Evolutionary conservation across 371 early-diverging fungal genomes (phyloP).

Genomic region (Coemansia sp.): DNA sequence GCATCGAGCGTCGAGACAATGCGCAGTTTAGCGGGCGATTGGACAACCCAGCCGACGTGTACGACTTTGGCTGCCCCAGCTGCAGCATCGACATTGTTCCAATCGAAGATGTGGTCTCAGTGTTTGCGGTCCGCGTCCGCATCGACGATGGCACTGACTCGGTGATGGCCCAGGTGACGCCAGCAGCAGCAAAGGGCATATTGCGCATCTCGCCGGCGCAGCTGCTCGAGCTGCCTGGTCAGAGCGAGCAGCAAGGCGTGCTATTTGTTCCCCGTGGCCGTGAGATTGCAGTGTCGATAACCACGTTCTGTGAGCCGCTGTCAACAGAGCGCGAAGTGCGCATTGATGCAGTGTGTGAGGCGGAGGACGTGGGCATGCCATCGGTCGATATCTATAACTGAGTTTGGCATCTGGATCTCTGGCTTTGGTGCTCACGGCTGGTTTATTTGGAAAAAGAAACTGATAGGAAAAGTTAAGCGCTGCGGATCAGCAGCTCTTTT

Average conservation of each 20-base stretch:
- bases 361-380: slow-evolving; percentile 17
- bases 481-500: slow-evolving; percentile 28
- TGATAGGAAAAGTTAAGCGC: neutral
- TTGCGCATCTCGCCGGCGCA: slow-evolving; percentile 24
- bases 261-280: slow-evolving; percentile 17
- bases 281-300: slow-evolving; percentile 30
- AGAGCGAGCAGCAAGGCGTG: slow-evolving; percentile 15
- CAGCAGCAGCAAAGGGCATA: slow-evolving; percentile 15
- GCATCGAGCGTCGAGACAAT: neutral
- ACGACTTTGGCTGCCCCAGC: slow-evolving; percentile 22
- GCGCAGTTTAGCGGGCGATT: neutral
- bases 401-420: no score
- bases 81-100: slow-evolving; percentile 6
- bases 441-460: neutral
- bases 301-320: slow-evolving; percentile 20
- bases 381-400: neutral
- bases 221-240: slow-evolving; percentile 27
- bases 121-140: slow-evolving; percentile 8
- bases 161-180: neutral
- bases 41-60: slow-evolving; percentile 19
- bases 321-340: slow-evolving; percentile 10
- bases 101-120: slow-evolving; percentile 10
- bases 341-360: slow-evolving; percentile 33
- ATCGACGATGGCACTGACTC: slow-evolving; percentile 39
- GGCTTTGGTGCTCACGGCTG: neutral